Conservation (phyloP, 352 stramenopile species). For the Plasmopara halstedii region DNA sequence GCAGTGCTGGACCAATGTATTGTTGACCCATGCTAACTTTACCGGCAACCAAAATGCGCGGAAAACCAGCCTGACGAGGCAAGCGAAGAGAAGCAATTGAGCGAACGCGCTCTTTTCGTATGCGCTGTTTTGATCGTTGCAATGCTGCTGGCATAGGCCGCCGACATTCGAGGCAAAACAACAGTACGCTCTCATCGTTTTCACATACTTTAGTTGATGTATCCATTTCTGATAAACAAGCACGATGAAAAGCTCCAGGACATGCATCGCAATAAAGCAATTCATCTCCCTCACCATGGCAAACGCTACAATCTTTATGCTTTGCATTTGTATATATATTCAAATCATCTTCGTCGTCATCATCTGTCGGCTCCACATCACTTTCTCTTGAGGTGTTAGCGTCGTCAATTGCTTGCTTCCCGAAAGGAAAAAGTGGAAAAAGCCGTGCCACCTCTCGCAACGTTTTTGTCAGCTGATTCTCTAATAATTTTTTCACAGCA, state of each 20-base stretch:
- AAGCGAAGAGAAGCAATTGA: conserved; percentile 30
- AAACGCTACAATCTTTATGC: conserved; percentile 61
- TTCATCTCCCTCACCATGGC: conserved; percentile 50
- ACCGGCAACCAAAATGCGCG: conserved; percentile 60
- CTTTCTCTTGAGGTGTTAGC: conserved; percentile 11
- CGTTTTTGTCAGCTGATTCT: conserved; percentile 28
- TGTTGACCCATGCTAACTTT: conserved; percentile 62
- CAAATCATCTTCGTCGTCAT: conserved; percentile 44
- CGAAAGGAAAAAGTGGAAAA: conserved; percentile 63
- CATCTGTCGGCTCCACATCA: conserved; percentile 5
- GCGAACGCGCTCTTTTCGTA: conserved; percentile 19
- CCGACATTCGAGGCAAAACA: conserved; percentile 58
- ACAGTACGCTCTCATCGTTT: conserved; percentile 11
- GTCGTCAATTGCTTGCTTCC: conserved; percentile 34
- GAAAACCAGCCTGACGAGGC: conserved; percentile 50
- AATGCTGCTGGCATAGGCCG: conserved; percentile 16
- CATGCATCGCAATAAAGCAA: conserved; percentile 57
- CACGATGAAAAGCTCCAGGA: conserved; percentile 48
- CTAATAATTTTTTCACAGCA: conserved; percentile 39
- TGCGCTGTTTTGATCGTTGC: conserved; percentile 2
- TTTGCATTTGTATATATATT: conserved; percentile 64
- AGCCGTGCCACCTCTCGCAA: conserved; percentile 35
- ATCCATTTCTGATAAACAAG: conserved; percentile 25
- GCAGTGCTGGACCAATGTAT: conserved; percentile 48
- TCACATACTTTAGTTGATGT: conserved; percentile 6